Conservation (phyloP, 2,329 filamentous ascomycete genomes). For the Purpureocillium takamizusanense region DNA sequence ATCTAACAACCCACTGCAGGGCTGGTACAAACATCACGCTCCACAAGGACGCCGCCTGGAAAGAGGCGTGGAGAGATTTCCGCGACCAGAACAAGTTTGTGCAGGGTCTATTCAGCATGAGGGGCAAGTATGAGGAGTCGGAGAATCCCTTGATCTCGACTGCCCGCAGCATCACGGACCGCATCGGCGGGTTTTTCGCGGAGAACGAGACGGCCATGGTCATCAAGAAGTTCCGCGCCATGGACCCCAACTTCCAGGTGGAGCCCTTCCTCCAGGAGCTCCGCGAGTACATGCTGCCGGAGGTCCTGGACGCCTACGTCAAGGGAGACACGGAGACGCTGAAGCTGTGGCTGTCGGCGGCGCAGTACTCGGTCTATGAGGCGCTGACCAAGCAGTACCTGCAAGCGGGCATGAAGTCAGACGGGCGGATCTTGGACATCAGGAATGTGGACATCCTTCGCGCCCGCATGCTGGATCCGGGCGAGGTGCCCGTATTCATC, state of each 20-base stretch:
- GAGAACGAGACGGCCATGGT: slow-evolving; percentile 97
- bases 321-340: slow-evolving; percentile 88
- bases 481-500: slow-evolving; percentile 91
- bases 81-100: slow-evolving; percentile 81
- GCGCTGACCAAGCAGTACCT: slow-evolving; percentile 97
- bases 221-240: slow-evolving; percentile 94
- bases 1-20: slow-evolving; percentile 37
- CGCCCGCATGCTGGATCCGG: slow-evolving; percentile 73
- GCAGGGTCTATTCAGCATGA: slow-evolving; percentile 79
- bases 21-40: slow-evolving; percentile 90
- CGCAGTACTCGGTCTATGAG: slow-evolving; percentile 93
- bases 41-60: slow-evolving; percentile 96
- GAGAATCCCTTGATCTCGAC: slow-evolving; percentile 94
- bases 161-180: slow-evolving; percentile 86
- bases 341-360: slow-evolving; percentile 91
- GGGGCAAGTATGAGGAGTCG: slow-evolving; percentile 85
- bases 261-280: slow-evolving; percentile 93
- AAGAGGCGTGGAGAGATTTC: slow-evolving; percentile 97
- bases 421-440: slow-evolving; percentile 92
- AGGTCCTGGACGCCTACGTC: slow-evolving; percentile 95
- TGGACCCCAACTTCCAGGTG: slow-evolving; percentile 90
- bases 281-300: slow-evolving; percentile 93
- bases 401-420: slow-evolving; percentile 83
- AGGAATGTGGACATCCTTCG: slow-evolving; percentile 82
- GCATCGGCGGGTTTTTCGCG: slow-evolving; percentile 90